Evolutionary conservation across 225 moss, liverwort and hornwort species (phyloP).

Genomic region (Polytrichum formosum): DNA sequence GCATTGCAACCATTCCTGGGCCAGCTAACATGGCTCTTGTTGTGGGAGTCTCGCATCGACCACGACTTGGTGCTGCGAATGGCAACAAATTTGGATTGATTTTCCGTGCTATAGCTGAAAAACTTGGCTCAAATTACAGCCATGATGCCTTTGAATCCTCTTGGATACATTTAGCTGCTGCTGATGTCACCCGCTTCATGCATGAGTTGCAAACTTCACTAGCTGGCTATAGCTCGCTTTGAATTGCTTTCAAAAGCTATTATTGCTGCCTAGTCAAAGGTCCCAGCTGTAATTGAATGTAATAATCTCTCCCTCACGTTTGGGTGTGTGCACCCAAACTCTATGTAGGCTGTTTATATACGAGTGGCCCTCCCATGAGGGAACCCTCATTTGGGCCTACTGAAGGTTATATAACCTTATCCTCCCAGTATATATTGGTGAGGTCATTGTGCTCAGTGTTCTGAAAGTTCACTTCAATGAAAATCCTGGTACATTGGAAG

Average conservation of each 20-base stretch:
- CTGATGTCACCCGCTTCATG: slow-evolving; percentile 71
- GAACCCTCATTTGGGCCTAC: background rate
- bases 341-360: background rate
- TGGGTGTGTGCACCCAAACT: background rate
- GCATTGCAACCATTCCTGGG: slow-evolving; percentile 71
- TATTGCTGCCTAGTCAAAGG: background rate
- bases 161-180: slow-evolving; percentile 77
- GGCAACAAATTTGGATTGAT: slow-evolving; percentile 88
- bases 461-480: background rate
- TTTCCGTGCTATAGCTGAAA: slow-evolving; percentile 73
- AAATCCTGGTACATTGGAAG: slow-evolving; percentile 1
- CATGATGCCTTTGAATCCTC: slow-evolving; percentile 95
- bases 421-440: slow-evolving; percentile 5
- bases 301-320: background rate
- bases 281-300: background rate
- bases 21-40: slow-evolving; percentile 56
- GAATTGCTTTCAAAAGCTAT: slow-evolving; percentile 8
- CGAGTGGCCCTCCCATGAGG: background rate
- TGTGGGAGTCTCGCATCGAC: slow-evolving; percentile 78
- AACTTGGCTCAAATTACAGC: slow-evolving; percentile 68
- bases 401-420: background rate
- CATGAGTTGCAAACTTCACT: slow-evolving; percentile 53
- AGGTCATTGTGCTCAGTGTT: background rate
- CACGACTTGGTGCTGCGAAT: slow-evolving; percentile 69
- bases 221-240: slow-evolving; percentile 52